Evolutionary conservation across 2,329 filamentous ascomycete genomes (phyloP), one percentile per base, ranked within the genome.

Genomic region (Aspergillus tamarii): DNA sequence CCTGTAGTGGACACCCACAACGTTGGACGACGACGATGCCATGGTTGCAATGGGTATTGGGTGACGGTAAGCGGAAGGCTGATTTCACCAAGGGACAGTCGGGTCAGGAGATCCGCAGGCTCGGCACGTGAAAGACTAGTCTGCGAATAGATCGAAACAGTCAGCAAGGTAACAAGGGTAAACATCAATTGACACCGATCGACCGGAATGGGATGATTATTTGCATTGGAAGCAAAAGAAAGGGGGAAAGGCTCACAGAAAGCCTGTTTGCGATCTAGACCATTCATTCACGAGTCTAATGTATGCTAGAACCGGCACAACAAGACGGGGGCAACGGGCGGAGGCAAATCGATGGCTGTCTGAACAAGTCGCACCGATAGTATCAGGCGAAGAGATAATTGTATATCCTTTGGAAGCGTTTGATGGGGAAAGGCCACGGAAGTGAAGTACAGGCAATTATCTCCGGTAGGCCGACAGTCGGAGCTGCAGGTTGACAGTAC

Each of bases 1-100:
- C 70, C 95, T 88, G 82, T 99, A 99, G 84, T 99, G 95, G 71
- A 99, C 95, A 78, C 95, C 95, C 75, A 98, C 95, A 72, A 99
- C 95, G 82, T 98, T 98, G 66, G 93, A 97, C 68, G 92, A 95
- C 65, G 91, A 93, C 69, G 92, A 94, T 64, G 92, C 89, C 92
- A 95, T 95, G 59, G 58, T 54, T 66, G 62, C 45, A 52, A 46
- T 45, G n/a, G 28, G 45, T 61, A 54, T 57, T 21, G 14, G 36
- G 53, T 36, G 28, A 26, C 39, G 57, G 36, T 21, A 28, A 30
- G 48, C 9, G 26, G 41, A 46, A 36, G 45, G 57, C 63, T 55
- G 52, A 39, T 39, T 64, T 50, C 58, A 69, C 66, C 64, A 66
- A 67, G 56, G 62, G 62, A 60, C 53, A 60, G 61, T 64, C 58